Evolutionary conservation across 2,329 filamentous ascomycete species (phyloP).

Genomic region (Diaporthe capsici): DNA sequence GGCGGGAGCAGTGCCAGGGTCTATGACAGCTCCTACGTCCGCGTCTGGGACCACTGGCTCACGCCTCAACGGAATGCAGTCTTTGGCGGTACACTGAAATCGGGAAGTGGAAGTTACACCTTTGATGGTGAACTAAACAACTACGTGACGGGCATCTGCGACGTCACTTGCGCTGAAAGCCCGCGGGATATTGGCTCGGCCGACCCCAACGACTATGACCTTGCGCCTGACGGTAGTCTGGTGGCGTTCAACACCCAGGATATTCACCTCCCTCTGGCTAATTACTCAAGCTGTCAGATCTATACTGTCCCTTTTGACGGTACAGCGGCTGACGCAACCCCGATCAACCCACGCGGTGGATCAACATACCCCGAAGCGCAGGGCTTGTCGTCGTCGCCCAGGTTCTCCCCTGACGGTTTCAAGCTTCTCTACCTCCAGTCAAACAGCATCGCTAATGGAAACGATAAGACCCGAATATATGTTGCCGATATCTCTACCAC

Average conservation of each 20-base stretch:
- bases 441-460: background rate
- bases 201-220: background rate
- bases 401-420: constrained; percentile 15
- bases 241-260: constrained; percentile 7
- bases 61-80: constrained; percentile 4
- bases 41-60: constrained; percentile 6
- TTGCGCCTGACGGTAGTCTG: constrained; percentile 3
- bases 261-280: background rate
- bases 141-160: constrained; percentile 10
- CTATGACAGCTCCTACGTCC: constrained; percentile 9
- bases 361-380: background rate
- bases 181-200: background rate
- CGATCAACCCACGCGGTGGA: background rate
- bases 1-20: constrained; percentile 17
- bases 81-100: background rate
- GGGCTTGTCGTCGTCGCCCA: constrained; percentile 2
- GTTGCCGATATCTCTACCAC: background rate
- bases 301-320: background rate
- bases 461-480: background rate
- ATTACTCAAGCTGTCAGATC: constrained; percentile 4
- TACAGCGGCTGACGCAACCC: background rate
- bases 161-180: constrained; percentile 1
- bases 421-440: constrained; percentile 16
- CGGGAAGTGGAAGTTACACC: background rate
- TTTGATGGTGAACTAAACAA: constrained; percentile 5